phyloP scores from a whole-genome alignment of 78 protist species.

The Dictyostelium firmibasis region DNA sequence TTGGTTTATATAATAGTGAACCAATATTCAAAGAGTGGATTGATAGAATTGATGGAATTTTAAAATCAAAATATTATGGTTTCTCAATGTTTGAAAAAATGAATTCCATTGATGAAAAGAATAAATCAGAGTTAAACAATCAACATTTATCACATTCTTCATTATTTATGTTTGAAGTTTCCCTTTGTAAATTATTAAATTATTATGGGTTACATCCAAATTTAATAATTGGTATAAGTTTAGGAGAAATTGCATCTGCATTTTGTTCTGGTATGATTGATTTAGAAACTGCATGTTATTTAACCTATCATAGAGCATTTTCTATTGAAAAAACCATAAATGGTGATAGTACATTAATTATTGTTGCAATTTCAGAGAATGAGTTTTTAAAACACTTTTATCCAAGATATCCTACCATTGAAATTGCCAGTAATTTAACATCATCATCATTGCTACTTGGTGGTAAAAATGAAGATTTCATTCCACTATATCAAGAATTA shows the following conservation, averaged over 20 bases:
- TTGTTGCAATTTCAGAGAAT: background rate
- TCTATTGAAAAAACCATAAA: constrained; percentile 15
- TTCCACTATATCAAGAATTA: background rate
- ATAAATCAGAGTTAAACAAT: background rate
- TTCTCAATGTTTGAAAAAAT: background rate
- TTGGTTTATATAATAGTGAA: background rate
- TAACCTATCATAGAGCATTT: background rate
- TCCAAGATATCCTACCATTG: background rate
- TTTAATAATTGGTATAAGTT: background rate
- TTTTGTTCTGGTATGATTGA: constrained; percentile 10
- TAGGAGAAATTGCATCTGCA: constrained; percentile 62
- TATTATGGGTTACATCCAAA: constrained; percentile 35
- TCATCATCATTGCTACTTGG: background rate
- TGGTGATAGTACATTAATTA: background rate
- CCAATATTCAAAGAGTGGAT: background rate
- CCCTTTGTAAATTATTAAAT: constrained; percentile 7
- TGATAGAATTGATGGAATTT: background rate
- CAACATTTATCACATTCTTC: constrained; percentile 62
- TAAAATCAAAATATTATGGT: background rate
- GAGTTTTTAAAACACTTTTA: background rate
- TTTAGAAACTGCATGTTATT: background rate
- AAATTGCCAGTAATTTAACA: constrained; percentile 15
- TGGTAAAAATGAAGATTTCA: constrained; percentile 15
- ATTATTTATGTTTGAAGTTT: constrained; percentile 26
- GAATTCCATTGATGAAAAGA: background rate